A percentile compares a stretch with the other conserved stretches of the same genome.
Conservation (phyloP, 2,329 filamentous ascomycete genomes). For the Pseudocercospora ulei region DNA sequence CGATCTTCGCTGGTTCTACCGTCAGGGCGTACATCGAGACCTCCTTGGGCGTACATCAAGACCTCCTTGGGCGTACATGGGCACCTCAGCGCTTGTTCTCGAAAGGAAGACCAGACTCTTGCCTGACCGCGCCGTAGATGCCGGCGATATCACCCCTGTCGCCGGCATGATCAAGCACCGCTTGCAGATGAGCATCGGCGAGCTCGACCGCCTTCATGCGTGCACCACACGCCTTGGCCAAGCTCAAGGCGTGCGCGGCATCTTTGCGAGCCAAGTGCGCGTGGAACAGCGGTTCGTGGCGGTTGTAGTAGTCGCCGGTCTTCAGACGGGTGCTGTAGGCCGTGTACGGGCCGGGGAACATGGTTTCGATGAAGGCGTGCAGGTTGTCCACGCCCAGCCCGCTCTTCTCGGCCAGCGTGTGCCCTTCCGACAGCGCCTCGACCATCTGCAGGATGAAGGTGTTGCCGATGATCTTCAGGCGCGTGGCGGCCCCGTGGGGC, state of each 20-base stretch:
- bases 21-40: too few relatives aligned
- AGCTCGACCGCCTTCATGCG: conserved; percentile 56
- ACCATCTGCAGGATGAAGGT: conserved; percentile 77
- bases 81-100: conserved; percentile 42
- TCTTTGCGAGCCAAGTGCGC: conserved; percentile 79
- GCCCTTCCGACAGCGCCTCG: conserved; percentile 66
- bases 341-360: conserved; percentile 67
- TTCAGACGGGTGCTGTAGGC: conserved; percentile 68
- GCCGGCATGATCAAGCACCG: conserved; percentile 60
- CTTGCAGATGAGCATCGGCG: conserved; percentile 57
- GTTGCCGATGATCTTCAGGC: conserved; percentile 76
- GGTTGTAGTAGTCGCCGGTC: conserved; percentile 63
- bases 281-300: conserved; percentile 68
- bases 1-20: too few relatives aligned
- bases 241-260: conserved; percentile 57
- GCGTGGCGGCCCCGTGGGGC: conserved; percentile 57
- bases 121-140: conserved; percentile 70
- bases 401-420: conserved; percentile 69
- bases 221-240: conserved; percentile 56
- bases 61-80: too few relatives aligned
- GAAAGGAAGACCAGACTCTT: conserved; percentile 64
- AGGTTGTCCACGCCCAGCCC: conserved; percentile 63
- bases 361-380: conserved; percentile 58
- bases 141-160: conserved; percentile 67
- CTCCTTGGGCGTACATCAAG: too few relatives aligned